Evolutionary conservation across 805 yeast genomes (phyloP).

Genomic region (Barnettozyma botsteinii): DNA sequence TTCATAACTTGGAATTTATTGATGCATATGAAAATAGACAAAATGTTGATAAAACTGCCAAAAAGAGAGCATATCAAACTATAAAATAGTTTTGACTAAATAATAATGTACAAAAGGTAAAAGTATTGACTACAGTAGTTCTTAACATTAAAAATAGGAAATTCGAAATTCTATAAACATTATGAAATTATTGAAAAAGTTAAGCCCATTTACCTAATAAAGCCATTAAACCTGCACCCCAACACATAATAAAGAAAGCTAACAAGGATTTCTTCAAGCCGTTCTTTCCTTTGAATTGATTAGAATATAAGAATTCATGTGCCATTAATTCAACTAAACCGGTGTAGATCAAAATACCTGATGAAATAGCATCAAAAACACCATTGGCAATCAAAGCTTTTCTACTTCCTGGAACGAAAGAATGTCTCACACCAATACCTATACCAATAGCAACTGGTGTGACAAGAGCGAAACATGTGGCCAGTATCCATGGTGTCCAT

Average conservation of each 20-base stretch:
- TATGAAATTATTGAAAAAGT: conserved; percentile 3
- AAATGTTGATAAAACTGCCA: conserved; percentile 48
- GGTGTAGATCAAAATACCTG: conserved; percentile 74
- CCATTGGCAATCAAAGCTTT: conserved; percentile 63
- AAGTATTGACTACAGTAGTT: no score
- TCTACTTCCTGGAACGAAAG: conserved; percentile 54
- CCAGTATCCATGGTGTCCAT: conserved; percentile 54
- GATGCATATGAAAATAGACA: conserved; percentile 57
- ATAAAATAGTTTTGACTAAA: background rate
- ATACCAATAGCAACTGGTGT: conserved; percentile 75
- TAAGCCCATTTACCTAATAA: conserved; percentile 70
- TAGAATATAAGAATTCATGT: conserved; percentile 60
- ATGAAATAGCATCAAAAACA: conserved; percentile 65
- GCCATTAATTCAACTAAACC: conserved; percentile 79
- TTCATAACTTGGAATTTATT: conserved; percentile 66
- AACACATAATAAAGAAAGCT: conserved; percentile 49
- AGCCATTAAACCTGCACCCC: conserved; percentile 76
- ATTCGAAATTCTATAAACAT: no score
- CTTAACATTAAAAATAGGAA: no score
- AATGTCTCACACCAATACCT: conserved; percentile 67
- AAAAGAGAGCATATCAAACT: conserved; percentile 72
- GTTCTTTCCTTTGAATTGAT: conserved; percentile 55
- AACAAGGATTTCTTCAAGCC: conserved; percentile 45
- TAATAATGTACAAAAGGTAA: no score
- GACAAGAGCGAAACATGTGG: conserved; percentile 44